phyloP scores from a whole-genome alignment of 2,329 filamentous ascomycete species.

The Didymella exigua region DNA sequence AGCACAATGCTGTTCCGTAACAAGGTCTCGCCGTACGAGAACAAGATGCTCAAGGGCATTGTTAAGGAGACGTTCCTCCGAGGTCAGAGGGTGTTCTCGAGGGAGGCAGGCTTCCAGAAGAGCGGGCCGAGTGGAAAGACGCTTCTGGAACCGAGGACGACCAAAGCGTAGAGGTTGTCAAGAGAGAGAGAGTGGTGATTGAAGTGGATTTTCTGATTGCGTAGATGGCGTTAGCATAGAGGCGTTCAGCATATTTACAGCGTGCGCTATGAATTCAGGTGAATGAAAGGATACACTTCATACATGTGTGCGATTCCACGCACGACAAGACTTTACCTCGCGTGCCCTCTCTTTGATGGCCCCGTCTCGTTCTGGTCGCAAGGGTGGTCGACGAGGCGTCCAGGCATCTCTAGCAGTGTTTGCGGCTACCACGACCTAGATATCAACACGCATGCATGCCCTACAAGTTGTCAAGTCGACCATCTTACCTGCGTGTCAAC shows the following conservation, averaged over 20 bases:
- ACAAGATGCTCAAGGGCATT: slow-evolving; percentile 75
- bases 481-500: neutral
- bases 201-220: slow-evolving; percentile 14
- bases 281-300: neutral
- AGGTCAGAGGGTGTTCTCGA: slow-evolving; percentile 74
- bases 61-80: slow-evolving; percentile 87
- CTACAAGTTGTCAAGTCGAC: slow-evolving; percentile 5
- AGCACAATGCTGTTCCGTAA: slow-evolving; percentile 94
- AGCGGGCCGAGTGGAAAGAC: slow-evolving; percentile 55
- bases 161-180: neutral
- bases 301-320: neutral
- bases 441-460: neutral
- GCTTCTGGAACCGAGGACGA: slow-evolving; percentile 56
- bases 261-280: neutral
- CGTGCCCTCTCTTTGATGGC: neutral
- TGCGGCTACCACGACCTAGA: neutral
- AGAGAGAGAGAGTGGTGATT: neutral
- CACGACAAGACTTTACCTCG: neutral
- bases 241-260: slow-evolving; percentile 4
- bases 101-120: slow-evolving; percentile 70
- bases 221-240: slow-evolving; percentile 19
- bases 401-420: too few species aligned
- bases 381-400: too few species aligned
- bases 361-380: neutral
- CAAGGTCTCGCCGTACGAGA: slow-evolving; percentile 89